These are phyloP conservation scores for Saposhnikovia divaricata DNA, from an alignment of 129 eudicot species.

Conservation along the genomic window DNA sequence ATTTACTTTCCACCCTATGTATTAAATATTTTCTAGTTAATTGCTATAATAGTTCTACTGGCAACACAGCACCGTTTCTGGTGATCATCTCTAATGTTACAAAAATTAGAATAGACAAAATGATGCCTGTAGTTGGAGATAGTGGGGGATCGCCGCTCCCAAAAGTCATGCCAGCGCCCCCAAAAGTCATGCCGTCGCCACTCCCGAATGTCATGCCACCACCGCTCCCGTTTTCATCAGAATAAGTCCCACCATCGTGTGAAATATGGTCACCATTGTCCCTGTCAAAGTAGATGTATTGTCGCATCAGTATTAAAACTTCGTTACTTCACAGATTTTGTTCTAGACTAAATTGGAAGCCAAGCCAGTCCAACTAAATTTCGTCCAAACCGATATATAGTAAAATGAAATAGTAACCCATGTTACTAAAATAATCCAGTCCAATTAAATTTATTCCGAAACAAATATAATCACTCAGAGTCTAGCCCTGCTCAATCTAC, in stretches of 20 bases:
- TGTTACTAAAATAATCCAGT: too few relatives aligned
- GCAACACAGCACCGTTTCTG: constrained; percentile 21
- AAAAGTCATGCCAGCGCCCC: constrained; percentile 26
- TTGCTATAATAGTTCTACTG: constrained; percentile 17
- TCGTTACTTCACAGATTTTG: not conserved
- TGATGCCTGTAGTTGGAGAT: constrained; percentile 10
- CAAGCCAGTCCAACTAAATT: not conserved
- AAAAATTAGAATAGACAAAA: constrained; percentile 24
- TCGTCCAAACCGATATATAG: too few relatives aligned
- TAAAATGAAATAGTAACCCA: too few relatives aligned
- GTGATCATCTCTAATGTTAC: constrained; percentile 21
- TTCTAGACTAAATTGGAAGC: not conserved
- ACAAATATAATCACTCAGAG: too few relatives aligned
- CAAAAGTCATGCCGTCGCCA: constrained; percentile 31
- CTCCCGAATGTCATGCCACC: constrained; percentile 40
- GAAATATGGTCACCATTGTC: constrained; percentile 17
- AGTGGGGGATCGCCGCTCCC: constrained; percentile 21
- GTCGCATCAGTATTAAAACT: not conserved
- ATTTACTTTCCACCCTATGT: not conserved
- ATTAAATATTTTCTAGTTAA: not conserved
- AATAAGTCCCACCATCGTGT: not conserved
- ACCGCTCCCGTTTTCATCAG: constrained; percentile 10
- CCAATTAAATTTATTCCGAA: too few relatives aligned
- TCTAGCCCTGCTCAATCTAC: not conserved
- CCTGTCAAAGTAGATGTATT: constrained; percentile 13